These are phyloP conservation scores for Chlorella sp. DNA, from an alignment of 139 green algal genomes.

Conservation along the genomic window DNA sequence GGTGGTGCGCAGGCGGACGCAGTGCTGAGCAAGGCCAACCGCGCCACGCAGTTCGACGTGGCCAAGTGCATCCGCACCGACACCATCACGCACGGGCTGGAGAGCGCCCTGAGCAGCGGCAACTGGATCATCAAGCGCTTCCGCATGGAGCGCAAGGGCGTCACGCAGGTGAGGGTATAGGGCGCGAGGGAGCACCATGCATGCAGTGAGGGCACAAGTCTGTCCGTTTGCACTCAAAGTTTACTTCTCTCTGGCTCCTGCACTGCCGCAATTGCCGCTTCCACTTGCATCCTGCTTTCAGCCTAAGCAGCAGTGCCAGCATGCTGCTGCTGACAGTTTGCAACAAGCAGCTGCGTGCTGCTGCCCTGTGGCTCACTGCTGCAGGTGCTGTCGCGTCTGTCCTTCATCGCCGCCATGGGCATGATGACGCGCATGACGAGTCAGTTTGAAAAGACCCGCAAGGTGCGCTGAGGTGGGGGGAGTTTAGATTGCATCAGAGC, in stretches of 20 bases:
- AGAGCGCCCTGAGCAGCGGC: slow-evolving; percentile 84
- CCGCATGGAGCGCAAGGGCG: slow-evolving; percentile 96
- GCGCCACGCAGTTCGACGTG: slow-evolving; percentile 83
- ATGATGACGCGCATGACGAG: slow-evolving; percentile 99
- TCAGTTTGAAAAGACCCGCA: slow-evolving; percentile 99
- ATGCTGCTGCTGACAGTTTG: no score
- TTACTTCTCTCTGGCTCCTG: no score
- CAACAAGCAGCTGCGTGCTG: no score
- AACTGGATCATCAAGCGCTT: slow-evolving; percentile 99
- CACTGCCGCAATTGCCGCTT: no score
- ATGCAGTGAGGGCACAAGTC: no score
- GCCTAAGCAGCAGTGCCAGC: no score
- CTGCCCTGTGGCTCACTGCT: no score
- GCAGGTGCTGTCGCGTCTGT: slow-evolving; percentile 92
- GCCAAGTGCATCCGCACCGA: slow-evolving; percentile 87
- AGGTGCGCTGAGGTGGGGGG: slow-evolving; percentile 65
- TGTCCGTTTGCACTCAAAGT: no score
- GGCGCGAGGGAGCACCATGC: no score
- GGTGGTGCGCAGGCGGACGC: slow-evolving; percentile 86
- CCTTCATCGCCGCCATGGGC: slow-evolving; percentile 91
- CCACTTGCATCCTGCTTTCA: no score
- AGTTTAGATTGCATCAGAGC: no score
- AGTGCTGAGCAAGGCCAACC: slow-evolving; percentile 71
- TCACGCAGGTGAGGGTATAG: slow-evolving; percentile 89
- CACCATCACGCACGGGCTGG: slow-evolving; percentile 91